A percentile compares a stretch with the other conserved stretches of the same genome.
Evolutionary conservation across 1,139 yeast species (phyloP).

Genomic region (Lodderomyces metapsilosis): DNA sequence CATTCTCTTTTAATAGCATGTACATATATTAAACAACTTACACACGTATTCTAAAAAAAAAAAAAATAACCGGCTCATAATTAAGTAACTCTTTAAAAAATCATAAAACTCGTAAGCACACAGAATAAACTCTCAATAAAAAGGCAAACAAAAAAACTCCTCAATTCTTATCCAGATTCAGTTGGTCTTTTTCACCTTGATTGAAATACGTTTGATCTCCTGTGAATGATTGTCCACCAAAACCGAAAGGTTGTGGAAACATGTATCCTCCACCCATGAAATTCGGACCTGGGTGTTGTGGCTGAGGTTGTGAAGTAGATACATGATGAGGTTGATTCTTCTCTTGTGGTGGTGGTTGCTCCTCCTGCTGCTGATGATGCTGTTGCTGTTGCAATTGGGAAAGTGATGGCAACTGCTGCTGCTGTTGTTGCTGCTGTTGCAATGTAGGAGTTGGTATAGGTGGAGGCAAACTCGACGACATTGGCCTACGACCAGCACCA

Average conservation of each 20-base stretch:
- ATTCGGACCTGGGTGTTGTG: conserved; percentile 5
- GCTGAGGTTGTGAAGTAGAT: conserved; percentile 1
- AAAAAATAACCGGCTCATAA: no score
- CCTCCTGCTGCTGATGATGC: conserved; percentile 4
- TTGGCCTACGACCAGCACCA: conserved; percentile 3
- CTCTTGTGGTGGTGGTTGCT: conserved; percentile 5
- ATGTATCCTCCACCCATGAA: conserved; percentile 9
- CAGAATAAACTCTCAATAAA: not conserved
- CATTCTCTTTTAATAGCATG: no score
- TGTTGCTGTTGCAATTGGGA: conserved; percentile 5
- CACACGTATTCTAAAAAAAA: no score
- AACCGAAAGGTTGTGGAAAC: conserved; percentile 11
- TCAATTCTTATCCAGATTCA: not conserved
- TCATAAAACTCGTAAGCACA: no score
- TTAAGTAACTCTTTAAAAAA: no score
- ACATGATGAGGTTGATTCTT: conserved; percentile 3
- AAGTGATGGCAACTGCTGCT: not conserved
- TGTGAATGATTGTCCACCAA: not conserved
- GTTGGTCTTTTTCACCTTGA: not conserved
- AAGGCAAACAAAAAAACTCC: not conserved
- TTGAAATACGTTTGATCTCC: conserved; percentile 4
- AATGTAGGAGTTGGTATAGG: conserved; percentile 8
- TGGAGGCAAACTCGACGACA: conserved; percentile 5
- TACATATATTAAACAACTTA: no score
- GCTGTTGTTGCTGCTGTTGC: conserved; percentile 9